A percentile compares a stretch with the other conserved stretches of the same genome.
Conservation (phyloP, 805 yeast species). For the Candida orba region DNA sequence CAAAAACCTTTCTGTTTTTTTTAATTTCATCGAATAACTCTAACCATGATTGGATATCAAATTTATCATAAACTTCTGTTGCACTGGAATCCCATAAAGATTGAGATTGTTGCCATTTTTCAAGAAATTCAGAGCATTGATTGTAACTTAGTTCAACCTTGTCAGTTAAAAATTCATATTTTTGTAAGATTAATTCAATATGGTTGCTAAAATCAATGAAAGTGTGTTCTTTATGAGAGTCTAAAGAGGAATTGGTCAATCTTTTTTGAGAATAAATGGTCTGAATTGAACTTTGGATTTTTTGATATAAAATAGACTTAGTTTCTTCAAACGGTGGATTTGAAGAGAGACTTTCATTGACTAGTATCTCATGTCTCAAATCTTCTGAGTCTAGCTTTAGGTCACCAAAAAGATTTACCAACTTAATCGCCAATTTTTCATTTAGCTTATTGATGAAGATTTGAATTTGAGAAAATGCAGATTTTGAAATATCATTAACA, state of each 20-base stretch:
- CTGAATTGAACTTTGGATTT: conserved; percentile 20
- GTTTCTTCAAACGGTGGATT: conserved; percentile 35
- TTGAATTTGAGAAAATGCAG: conserved; percentile 29
- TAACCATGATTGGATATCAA: conserved; percentile 43
- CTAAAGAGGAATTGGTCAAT: conserved; percentile 20
- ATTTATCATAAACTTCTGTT: conserved; percentile 29
- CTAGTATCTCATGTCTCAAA: conserved; percentile 25
- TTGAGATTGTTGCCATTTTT: conserved; percentile 50
- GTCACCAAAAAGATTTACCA: conserved; percentile 24
- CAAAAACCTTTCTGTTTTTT: conserved; percentile 39
- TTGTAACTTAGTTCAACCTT: conserved; percentile 28
- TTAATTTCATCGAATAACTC: conserved; percentile 36
- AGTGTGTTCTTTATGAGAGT: background rate
- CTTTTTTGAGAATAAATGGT: conserved; percentile 22
- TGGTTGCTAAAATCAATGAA: conserved; percentile 7
- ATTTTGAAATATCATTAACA: conserved; percentile 29
- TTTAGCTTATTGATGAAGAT: conserved; percentile 30
- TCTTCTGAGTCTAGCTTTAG: background rate
- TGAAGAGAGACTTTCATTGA: conserved; percentile 30
- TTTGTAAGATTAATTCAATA: conserved; percentile 2
- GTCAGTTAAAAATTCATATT: conserved; percentile 19
- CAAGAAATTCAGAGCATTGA: conserved; percentile 31
- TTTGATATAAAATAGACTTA: conserved; percentile 25
- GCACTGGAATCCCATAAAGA: conserved; percentile 50
- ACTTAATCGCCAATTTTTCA: conserved; percentile 19